Conservation (phyloP, 2,329 filamentous ascomycete genomes). For the Teratosphaeria destructans region DNA sequence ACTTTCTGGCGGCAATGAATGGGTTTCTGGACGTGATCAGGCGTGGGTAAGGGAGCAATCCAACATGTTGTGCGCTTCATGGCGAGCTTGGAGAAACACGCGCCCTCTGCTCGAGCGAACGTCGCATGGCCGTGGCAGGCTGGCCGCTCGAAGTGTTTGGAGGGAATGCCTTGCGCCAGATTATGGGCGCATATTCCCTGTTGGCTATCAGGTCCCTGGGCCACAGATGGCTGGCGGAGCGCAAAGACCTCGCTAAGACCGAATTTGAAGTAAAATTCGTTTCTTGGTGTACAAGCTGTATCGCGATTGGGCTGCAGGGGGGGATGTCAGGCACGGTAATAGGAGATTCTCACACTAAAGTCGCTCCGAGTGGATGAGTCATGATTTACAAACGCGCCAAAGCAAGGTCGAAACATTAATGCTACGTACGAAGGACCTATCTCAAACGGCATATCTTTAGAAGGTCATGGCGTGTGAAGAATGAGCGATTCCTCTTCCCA, state of each 20-base stretch:
- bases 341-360: background rate
- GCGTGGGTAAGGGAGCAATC: no score
- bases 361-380: background rate
- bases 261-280: background rate
- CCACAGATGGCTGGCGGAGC: background rate
- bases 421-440: conserved; percentile 7
- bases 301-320: background rate
- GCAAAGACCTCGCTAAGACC: background rate
- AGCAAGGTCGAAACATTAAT: background rate
- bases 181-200: background rate
- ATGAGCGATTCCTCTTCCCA: conserved; percentile 66
- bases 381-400: background rate
- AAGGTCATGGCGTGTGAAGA: conserved; percentile 66
- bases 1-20: no score
- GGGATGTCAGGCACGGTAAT: background rate
- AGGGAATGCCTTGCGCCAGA: no score
- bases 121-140: no score
- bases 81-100: no score
- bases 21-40: no score
- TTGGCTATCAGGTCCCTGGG: background rate
- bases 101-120: no score
- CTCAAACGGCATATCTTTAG: conserved; percentile 40
- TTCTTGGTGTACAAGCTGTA: background rate
- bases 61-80: no score
- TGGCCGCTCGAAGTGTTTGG: no score